Evolutionary conservation across 2,329 filamentous ascomycete species (phyloP), one percentile per base, ranked within the genome.

Genomic region (Metarhizium guizhouense): DNA sequence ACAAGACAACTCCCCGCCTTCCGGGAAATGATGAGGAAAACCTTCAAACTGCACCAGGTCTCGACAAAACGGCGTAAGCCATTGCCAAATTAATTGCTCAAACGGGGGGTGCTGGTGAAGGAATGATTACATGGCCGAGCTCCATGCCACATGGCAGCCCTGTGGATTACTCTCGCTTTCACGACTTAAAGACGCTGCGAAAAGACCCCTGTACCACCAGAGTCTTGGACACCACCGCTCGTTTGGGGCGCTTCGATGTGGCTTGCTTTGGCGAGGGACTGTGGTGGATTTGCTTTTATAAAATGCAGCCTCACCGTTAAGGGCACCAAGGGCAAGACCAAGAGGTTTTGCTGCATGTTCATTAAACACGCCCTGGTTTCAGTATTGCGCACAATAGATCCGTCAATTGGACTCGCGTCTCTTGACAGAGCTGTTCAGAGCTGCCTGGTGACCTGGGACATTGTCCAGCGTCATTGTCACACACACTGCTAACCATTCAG

Each of bases 121-220:
- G 7, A 48, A 6, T 29, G 25, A n/a, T 6, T n/a, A 48, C 45
- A 4, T 40, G 20, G 7, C 13, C 45, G 20, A 30, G 45, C 18
- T 29, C 48, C 32, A 51, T 36, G 48, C 52, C 43, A 53, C 56
- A 57, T 53, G 53, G 53, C 50, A 57, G 38, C 36, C 52, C 56
- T 49, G 48, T 30, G 45, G 45, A 48, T 48, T 30, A 10, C 10
- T 48, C 45, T 13, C 7, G 25, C 45, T 8, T 16, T 30, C 20
- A 29, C 25, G 20, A 8, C 45, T 48, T n/a, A 8, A 30, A 20
- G 43, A 47, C n/a, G 2, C 7, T n/a, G 8, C 4, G n/a, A n/a
- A 29, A 47, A 18, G 43, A 47, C 43, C 43, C n/a, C 43, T 47
- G 18, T 47, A 47, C 43, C 7, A 29, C 43, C 34, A 6, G 43